Evolutionary conservation across 495 filamentous ascomycete genomes (phyloP), one percentile per base, ranked within the genome.

Genomic region (Annulohypoxylon nitens): DNA sequence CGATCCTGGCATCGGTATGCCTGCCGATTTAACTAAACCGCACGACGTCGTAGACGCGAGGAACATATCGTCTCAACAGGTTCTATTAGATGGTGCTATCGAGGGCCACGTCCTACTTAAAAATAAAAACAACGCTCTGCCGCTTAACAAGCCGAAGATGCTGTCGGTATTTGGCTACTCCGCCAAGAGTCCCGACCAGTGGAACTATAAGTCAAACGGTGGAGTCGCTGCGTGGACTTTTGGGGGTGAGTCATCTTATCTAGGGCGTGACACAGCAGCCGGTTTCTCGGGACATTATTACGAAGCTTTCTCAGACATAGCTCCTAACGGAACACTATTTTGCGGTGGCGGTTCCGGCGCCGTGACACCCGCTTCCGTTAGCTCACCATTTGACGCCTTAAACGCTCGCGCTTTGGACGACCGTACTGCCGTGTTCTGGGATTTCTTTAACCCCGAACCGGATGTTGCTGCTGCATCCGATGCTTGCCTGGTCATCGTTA

Each of bases 401-500:
- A 82, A 85, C 20, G 66, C 76, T 36, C 77, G 73, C 30, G 78
- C 81, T 3, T 66, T 75, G 4, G 76, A 80, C 2, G 89, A 90
- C 54, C 83, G 83, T 67, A 88, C 76, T 61, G 79, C 37, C 53
- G 64, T 76, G 53, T 77, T 64, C 74, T 87, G 57, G 79, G 82
- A 74, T 64, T 80, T 39, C 69, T 79, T 76, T 72, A 78, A 58
- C 53, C 55, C 68, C 1, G 71, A 77, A 7, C 73, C 78, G 14
- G 67, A 74, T 41, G 77, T 81, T 10, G 68, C 77, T 26, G 61
- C 54, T 3, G 63, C 77, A 5, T 83, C 88, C 55, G 90, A 93
- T 70, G 81, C 92, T 3, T 89, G 87, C 69, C 69, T 87, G 4
- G 83, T 90, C 0, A 86, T 89, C 63, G 81, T 87, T 51, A 90